Base-by-base conservation (phyloP, 306 rosid genomes). In the Hylodesmum podocarpum region DNA sequence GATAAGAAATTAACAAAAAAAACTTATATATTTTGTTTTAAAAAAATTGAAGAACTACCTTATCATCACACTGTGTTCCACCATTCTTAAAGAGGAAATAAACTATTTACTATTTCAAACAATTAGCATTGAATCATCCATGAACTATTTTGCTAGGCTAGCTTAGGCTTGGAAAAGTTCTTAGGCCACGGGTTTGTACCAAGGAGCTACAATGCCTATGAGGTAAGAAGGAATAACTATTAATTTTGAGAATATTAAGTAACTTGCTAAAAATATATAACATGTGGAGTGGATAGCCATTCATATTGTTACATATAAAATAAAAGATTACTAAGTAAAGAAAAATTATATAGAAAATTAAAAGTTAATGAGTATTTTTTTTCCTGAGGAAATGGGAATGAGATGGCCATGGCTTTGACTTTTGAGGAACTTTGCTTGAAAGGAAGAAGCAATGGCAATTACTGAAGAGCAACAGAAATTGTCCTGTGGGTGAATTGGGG, bases 401-500 rank as follows among this genome's bases (percentile, higher is more conserved):
- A 19, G 37, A 31, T 10, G 36, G 73, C 3, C 4, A 34, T 46
- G 25, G n/a, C 4, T 22, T 76, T 76, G 72, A 64, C 63, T 76
- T 50, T 34, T 50, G 43, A 64, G 66, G 55, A 37, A 33, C 18
- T 65, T 64, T 36, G 54, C 73, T 49, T 36, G 73, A 49, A 63
- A 76, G 65, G 64, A 75, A 34, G 72, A 46, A 31, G 14, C 40
- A 75, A 22, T 44, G 21, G 40, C 64, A 22, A 49, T 34, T 50
- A 1, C 8, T 9, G 9, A 18, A 13, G 33, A 62, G 25, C 6
- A 19, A 31, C 4, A 10, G 2, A 21, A 21, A 5, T 49, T 62
- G 25, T 76, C 28, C 15, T 65, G 80, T 22, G 31, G 65, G 80
- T 50, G 22, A 22, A 57, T 24, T 49, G 66, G 73, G 54, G 36